These are phyloP conservation scores for Lepidium didymum DNA, from an alignment of 345 rosid species.

Conservation along the genomic window DNA sequence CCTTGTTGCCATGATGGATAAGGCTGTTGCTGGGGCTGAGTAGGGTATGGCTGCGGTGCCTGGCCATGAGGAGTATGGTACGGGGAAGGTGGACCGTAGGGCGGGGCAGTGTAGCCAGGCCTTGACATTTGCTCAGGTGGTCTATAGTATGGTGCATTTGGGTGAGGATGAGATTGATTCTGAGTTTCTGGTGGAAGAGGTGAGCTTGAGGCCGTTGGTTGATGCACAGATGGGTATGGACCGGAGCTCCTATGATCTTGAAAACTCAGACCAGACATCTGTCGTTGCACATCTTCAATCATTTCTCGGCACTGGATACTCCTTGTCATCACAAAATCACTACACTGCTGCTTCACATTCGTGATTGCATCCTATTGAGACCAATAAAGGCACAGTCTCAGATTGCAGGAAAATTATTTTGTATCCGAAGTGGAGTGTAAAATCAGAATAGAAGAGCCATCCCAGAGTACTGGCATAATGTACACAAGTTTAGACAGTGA, in stretches of 20 bases:
- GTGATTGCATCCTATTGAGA: slow-evolving; percentile 81
- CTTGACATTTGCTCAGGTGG: slow-evolving; percentile 60
- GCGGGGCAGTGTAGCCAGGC: slow-evolving; percentile 49
- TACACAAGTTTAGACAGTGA: slow-evolving; percentile 7
- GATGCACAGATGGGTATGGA: slow-evolving; percentile 65
- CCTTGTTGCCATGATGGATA: slow-evolving; percentile 93
- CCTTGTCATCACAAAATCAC: slow-evolving; percentile 96
- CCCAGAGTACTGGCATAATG: not conserved
- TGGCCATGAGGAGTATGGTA: slow-evolving; percentile 43
- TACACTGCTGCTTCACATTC: slow-evolving; percentile 94
- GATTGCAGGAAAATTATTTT: slow-evolving; percentile 7
- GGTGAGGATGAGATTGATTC: slow-evolving; percentile 34
- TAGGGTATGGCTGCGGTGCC: slow-evolving; percentile 51
- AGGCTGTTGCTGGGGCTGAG: slow-evolving; percentile 56
- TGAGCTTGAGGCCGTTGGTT: slow-evolving; percentile 40
- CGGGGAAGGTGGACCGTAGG: slow-evolving; percentile 55
- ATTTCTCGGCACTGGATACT: slow-evolving; percentile 95
- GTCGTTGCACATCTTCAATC: slow-evolving; percentile 94
- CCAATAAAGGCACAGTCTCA: slow-evolving; percentile 7
- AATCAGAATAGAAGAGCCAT: not conserved
- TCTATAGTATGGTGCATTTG: slow-evolving; percentile 55
- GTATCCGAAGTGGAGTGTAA: not conserved
- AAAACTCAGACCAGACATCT: slow-evolving; percentile 82
- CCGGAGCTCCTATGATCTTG: slow-evolving; percentile 67
- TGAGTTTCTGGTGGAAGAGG: slow-evolving; percentile 52